Base-by-base conservation (phyloP, 345 rosid species). In the Raphanus sativus region DNA sequence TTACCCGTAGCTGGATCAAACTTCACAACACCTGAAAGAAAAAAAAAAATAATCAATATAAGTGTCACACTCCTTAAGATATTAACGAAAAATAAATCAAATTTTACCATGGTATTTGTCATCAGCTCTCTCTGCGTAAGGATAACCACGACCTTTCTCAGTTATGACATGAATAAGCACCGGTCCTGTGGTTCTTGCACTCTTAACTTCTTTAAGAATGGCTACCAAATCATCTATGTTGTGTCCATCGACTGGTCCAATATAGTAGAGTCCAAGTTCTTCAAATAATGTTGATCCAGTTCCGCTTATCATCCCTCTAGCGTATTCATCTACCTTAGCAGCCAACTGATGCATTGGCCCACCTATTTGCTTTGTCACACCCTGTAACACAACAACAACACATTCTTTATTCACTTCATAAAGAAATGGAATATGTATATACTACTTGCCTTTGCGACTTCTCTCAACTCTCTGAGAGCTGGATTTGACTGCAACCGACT, bases 71-170 rank as follows among this genome's bases (percentile, higher is more conserved):
- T 9, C 16, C 65, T 24, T 11, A 30, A n/a, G 42, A 59, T 24
- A 52, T 59, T 59, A 58, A 15, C 9, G 71, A 65, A 28, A 71
- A 7, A 13, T 4, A 12, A 70, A 6, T 38, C 2, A 0, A 11
- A 0, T 0, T n/a, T 34, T 71, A 77, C 99, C 99, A 67, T 95
- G 99, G 84, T 95, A 95, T 77, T 92, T 95, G 79, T 95, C 99
- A 30, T 86, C 94, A 73, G 99, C 99, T 80, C 79, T 89, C 84
- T 95, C 99, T 12, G 99, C 99, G 55, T 90, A 95, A 10, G 98
- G 98, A 85, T 95, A 95, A 15, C 99, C 99, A 6, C 98, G 91
- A 73, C 99, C 99, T 89, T 95, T 95, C 96, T 95, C 99, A 0
- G 98, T 95, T 75, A 95, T 89, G 42, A 90, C 98, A 85, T 95